Conservation (phyloP, 345 rosid genomes). For the Lumnitzera littorea region DNA sequence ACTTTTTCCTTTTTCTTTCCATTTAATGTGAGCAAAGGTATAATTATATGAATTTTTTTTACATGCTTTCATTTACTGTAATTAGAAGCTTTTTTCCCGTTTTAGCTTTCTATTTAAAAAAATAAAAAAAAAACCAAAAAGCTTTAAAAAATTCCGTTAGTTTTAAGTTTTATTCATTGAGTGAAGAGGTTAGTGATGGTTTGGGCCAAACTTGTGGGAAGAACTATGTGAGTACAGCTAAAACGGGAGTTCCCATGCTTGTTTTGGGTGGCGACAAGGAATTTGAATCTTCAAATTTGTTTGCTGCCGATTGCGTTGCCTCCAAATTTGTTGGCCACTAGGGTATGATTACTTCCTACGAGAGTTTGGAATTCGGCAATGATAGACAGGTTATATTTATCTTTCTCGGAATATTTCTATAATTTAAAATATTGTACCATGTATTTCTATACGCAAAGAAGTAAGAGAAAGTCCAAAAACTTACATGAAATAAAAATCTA, state of each 20-base stretch:
- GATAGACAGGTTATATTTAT: neutral
- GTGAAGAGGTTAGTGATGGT: conserved; percentile 39
- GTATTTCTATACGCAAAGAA: too few relatives aligned
- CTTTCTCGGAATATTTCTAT: too few relatives aligned
- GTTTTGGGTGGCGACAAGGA: conserved; percentile 47
- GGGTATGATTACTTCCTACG: neutral
- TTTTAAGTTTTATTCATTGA: conserved; percentile 43
- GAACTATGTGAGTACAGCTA: conserved; percentile 34
- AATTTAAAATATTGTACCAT: too few relatives aligned
- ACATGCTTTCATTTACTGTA: too few relatives aligned
- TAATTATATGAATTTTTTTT: too few relatives aligned
- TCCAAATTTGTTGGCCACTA: conserved; percentile 5
- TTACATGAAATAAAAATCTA: too few relatives aligned
- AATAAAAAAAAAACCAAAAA: too few relatives aligned
- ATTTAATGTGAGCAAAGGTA: too few relatives aligned
- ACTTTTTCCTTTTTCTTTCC: too few relatives aligned
- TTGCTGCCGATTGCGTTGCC: conserved; percentile 31
- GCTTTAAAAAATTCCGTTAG: conserved; percentile 3
- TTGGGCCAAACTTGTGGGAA: conserved; percentile 51
- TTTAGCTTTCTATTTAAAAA: too few relatives aligned
- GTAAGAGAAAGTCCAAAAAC: too few relatives aligned
- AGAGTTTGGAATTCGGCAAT: conserved; percentile 1
- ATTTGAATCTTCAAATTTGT: conserved; percentile 34
- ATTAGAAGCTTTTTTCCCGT: too few relatives aligned
- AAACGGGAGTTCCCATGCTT: conserved; percentile 47